These are phyloP conservation scores for Rhizopogon sp. DNA, from an alignment of 768 basidiomycete genomes.

Conservation along the genomic window DNA sequence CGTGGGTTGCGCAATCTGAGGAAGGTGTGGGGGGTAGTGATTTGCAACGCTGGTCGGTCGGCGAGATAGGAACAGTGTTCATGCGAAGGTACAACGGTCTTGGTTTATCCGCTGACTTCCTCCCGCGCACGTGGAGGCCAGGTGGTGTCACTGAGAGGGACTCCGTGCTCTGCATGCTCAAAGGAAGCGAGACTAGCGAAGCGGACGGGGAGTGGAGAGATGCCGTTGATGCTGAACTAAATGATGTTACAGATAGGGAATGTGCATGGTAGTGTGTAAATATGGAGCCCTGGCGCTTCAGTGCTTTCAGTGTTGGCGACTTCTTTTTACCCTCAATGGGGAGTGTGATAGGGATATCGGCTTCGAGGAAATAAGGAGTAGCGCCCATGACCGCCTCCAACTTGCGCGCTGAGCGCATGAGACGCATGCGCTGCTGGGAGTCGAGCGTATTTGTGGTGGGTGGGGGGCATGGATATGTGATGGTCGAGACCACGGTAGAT, in stretches of 20 bases:
- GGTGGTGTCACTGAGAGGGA: constrained; percentile 9
- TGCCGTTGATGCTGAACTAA: constrained; percentile 7
- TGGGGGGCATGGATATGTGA: constrained; percentile 19
- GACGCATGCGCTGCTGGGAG: constrained; percentile 27
- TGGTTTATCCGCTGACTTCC: constrained; percentile 9
- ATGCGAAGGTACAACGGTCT: constrained; percentile 20
- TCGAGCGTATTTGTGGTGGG: constrained; percentile 31
- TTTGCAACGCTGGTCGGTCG: constrained; percentile 6
- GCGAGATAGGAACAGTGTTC: constrained; percentile 11
- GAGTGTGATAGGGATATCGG: constrained; percentile 11
- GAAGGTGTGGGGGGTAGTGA: constrained; percentile 8
- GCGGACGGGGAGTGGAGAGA: constrained; percentile 10
- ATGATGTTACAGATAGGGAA: constrained; percentile 17
- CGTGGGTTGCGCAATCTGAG: constrained; percentile 4
- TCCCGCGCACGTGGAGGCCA: constrained; percentile 14
- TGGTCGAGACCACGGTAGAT: constrained; percentile 9
- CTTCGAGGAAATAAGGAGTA: constrained; percentile 30
- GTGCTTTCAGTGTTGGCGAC: constrained; percentile 8
- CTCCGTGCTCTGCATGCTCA: constrained; percentile 10
- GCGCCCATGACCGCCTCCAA: constrained; percentile 31
- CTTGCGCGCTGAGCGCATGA: constrained; percentile 33
- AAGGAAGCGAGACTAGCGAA: constrained; percentile 14
- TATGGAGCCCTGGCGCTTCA: constrained; percentile 29
- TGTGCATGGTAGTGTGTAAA: constrained; percentile 18
- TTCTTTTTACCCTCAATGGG: constrained; percentile 13